Evolutionary conservation across 1,284 basidiomycete genomes (phyloP).

Genomic region (Fomes fomentarius): DNA sequence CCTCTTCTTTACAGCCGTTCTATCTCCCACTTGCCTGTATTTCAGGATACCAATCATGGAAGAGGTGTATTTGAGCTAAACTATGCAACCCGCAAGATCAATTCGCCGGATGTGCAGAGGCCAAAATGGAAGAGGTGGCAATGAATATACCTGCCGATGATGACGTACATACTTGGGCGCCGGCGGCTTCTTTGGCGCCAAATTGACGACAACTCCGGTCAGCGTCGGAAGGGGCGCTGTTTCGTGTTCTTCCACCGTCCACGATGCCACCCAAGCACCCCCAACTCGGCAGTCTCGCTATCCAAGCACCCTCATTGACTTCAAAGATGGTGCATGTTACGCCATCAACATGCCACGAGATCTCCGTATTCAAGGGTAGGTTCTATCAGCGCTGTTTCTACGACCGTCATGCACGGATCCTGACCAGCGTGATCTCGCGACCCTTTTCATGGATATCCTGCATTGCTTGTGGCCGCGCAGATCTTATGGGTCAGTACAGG

Average conservation of each 20-base stretch:
- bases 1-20: too few species aligned
- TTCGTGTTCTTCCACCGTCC: slow-evolving; percentile 1
- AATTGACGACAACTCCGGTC: background rate
- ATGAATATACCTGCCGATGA: background rate
- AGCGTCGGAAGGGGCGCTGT: background rate
- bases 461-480: slow-evolving; percentile 42
- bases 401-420: background rate
- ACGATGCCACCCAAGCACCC: slow-evolving; percentile 56
- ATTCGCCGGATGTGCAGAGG: slow-evolving; percentile 3
- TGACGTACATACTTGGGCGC: slow-evolving; percentile 18
- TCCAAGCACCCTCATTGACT: slow-evolving; percentile 62
- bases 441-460: background rate
- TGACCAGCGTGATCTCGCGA: background rate
- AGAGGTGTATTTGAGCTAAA: background rate
- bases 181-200: slow-evolving; percentile 7
- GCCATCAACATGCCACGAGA: slow-evolving; percentile 74
- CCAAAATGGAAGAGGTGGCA: slow-evolving; percentile 3
- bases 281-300: slow-evolving; percentile 64
- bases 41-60: slow-evolving; percentile 3
- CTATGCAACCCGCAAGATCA: slow-evolving; percentile 5
- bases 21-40: slow-evolving; percentile 5
- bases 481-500: slow-evolving; percentile 85
- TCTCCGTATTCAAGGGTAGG: slow-evolving; percentile 83
- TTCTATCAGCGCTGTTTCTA: slow-evolving; percentile 14
- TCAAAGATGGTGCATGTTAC: slow-evolving; percentile 69